Conservation (phyloP, 202 grass and related monocot genomes). For the Schoenoplectus triqueter region DNA sequence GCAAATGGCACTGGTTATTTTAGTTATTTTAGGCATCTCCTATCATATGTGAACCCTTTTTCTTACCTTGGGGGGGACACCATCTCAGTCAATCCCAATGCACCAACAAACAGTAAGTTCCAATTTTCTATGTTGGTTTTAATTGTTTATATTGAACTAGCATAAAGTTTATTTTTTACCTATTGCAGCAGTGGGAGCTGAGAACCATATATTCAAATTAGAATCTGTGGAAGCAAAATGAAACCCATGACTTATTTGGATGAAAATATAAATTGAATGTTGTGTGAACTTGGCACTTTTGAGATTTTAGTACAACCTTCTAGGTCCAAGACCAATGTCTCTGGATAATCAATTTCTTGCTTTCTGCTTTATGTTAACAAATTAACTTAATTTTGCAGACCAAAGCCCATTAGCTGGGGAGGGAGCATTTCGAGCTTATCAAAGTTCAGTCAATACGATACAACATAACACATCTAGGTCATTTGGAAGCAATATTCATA, state of each 20-base stretch:
- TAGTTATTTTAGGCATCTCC: conserved; percentile 57
- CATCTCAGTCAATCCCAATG: conserved; percentile 47
- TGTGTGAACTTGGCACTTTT: neutral
- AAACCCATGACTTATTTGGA: neutral
- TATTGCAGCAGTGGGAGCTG: neutral
- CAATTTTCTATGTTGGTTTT: neutral
- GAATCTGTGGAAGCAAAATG: neutral
- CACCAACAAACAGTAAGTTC: conserved; percentile 53
- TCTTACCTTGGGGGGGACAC: conserved; percentile 69
- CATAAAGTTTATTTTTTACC: neutral
- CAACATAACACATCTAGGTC: conserved; percentile 40
- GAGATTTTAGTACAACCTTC: neutral
- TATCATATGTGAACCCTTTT: conserved; percentile 78
- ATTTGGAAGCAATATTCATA: conserved; percentile 87
- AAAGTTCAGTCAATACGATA: conserved; percentile 9
- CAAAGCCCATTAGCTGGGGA: conserved; percentile 39
- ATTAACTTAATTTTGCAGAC: conserved; percentile 14
- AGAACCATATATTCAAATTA: neutral
- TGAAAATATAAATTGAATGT: neutral
- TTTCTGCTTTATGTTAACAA: neutral
- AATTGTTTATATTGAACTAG: neutral
- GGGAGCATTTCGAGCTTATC: conserved; percentile 17
- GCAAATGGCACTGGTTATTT: conserved; percentile 56
- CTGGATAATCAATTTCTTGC: neutral
- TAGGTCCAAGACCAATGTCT: neutral